Percentiles rank a stretch among this genome's conserved stretches.
Evolutionary conservation across 139 green algal species (phyloP).

Genomic region (Astrephomene gubernaculifera): DNA sequence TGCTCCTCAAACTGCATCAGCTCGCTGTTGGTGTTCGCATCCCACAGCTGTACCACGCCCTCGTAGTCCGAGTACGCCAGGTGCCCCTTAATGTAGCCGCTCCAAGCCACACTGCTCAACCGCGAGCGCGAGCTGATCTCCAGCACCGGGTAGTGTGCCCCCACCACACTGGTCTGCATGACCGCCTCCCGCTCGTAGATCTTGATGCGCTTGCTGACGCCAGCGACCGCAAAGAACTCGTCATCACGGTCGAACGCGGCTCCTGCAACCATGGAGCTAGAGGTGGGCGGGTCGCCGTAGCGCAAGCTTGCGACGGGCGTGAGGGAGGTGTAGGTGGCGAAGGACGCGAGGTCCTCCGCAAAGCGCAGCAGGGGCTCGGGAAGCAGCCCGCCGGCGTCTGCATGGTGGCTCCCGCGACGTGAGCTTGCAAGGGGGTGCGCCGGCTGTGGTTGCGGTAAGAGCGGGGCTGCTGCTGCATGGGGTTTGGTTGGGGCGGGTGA

Average conservation of each 20-base stretch:
- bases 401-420: too few relatives aligned
- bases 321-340: slow-evolving; percentile 32
- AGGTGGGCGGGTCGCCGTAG: slow-evolving; percentile 28
- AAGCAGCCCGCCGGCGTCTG: slow-evolving; percentile 30
- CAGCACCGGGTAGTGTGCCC: slow-evolving; percentile 58
- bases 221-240: slow-evolving; percentile 92
- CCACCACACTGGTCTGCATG: slow-evolving; percentile 23
- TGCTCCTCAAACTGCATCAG: slow-evolving; percentile 79
- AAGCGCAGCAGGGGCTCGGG: slow-evolving; percentile 36
- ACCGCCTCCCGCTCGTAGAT: slow-evolving; percentile 74
- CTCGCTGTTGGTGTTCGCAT: slow-evolving; percentile 44
- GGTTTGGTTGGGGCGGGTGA: too few relatives aligned
- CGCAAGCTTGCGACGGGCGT: slow-evolving; percentile 8
- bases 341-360: slow-evolving; percentile 32
- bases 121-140: slow-evolving; percentile 49
- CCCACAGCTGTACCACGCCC: slow-evolving; percentile 79
- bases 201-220: slow-evolving; percentile 75
- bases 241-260: slow-evolving; percentile 92
- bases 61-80: slow-evolving; percentile 88
- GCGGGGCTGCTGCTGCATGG: too few relatives aligned
- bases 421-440: too few relatives aligned
- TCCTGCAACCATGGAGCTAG: slow-evolving; percentile 79
- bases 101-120: slow-evolving; percentile 44
- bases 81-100: slow-evolving; percentile 51
- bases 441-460: not conserved